Conservation (phyloP, 164 flowering plant genomes). For the Echeveria elegans region DNA sequence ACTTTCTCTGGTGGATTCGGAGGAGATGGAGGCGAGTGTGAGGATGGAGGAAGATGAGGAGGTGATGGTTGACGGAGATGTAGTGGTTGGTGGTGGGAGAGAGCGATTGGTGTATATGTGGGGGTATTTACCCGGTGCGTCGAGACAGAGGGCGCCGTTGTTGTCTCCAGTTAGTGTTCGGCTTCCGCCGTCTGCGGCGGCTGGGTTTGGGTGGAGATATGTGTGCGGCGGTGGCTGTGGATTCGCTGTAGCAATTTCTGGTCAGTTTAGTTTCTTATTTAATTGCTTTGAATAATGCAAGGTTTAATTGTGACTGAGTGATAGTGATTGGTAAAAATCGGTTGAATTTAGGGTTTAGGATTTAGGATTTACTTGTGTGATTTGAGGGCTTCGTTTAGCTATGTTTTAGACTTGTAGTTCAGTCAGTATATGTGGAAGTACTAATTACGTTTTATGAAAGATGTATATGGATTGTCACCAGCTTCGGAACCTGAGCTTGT, state of each 20-base stretch:
- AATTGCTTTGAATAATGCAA: no score
- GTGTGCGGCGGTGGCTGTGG: slow-evolving; percentile 98
- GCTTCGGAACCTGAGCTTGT: no score
- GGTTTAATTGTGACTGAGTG: no score
- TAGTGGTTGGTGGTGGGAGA: slow-evolving; percentile 3
- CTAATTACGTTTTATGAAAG: no score
- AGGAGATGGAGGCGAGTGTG: neutral
- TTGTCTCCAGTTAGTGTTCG: slow-evolving; percentile 52
- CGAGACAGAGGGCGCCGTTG: slow-evolving; percentile 71
- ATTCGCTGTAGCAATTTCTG: slow-evolving; percentile 85
- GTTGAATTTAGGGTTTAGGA: no score
- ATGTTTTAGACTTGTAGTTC: neutral
- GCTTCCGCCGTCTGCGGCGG: slow-evolving; percentile 28
- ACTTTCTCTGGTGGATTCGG: no score
- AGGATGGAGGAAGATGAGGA: neutral
- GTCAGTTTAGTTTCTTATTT: slow-evolving; percentile 20
- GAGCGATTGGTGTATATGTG: slow-evolving; percentile 64
- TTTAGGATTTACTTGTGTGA: no score
- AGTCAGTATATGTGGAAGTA: no score
- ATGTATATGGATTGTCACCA: no score
- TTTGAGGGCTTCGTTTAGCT: no score
- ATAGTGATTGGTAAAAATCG: no score
- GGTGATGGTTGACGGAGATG: slow-evolving; percentile 15
- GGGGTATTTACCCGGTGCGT: slow-evolving; percentile 92
- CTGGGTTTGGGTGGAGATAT: slow-evolving; percentile 50